A percentile compares a stretch with the other conserved stretches of the same genome.
Evolutionary conservation across 331 rosid genomes (phyloP).

Genomic region (Ulmus americana): DNA sequence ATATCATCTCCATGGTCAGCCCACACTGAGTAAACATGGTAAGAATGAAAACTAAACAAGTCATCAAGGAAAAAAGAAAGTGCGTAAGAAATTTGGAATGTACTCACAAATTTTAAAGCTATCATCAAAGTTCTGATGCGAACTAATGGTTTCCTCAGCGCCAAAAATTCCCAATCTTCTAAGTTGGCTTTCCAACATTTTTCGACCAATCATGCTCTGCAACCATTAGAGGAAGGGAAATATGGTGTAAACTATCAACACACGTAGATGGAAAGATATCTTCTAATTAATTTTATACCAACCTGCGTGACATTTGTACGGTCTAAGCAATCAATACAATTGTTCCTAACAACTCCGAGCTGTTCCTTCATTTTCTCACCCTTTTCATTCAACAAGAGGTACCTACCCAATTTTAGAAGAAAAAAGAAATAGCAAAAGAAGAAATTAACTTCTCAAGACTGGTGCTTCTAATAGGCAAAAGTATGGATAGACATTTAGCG

Average conservation of each 20-base stretch:
- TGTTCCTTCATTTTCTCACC: constrained; percentile 97
- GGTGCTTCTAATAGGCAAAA: too few relatives aligned
- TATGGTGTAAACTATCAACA: constrained; percentile 1
- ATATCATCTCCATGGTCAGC: constrained; percentile 96
- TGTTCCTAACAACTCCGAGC: constrained; percentile 82
- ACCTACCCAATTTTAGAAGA: constrained; percentile 41
- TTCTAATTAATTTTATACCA: constrained; percentile 20
- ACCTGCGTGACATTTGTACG: constrained; percentile 99
- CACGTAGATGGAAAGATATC: constrained; percentile 3
- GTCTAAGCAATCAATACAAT: constrained; percentile 92
- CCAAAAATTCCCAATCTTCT: constrained; percentile 88
- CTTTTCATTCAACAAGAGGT: constrained; percentile 73
- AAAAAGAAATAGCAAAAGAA: constrained; percentile 1
- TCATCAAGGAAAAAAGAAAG: too few relatives aligned
- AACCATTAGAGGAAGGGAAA: constrained; percentile 15
- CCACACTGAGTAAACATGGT: constrained; percentile 59
- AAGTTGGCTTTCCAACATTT: constrained; percentile 85
- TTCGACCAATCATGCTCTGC: constrained; percentile 92
- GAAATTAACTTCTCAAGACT: neutral
- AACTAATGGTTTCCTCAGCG: constrained; percentile 88
- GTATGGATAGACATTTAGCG: too few relatives aligned
- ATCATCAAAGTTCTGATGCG: constrained; percentile 87
- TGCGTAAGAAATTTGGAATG: constrained; percentile 1
- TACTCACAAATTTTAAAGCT: constrained; percentile 69
- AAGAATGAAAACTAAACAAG: constrained; percentile 3